Conservation (phyloP, 2,329 filamentous ascomycete genomes). For the Neonectria punicea region DNA sequence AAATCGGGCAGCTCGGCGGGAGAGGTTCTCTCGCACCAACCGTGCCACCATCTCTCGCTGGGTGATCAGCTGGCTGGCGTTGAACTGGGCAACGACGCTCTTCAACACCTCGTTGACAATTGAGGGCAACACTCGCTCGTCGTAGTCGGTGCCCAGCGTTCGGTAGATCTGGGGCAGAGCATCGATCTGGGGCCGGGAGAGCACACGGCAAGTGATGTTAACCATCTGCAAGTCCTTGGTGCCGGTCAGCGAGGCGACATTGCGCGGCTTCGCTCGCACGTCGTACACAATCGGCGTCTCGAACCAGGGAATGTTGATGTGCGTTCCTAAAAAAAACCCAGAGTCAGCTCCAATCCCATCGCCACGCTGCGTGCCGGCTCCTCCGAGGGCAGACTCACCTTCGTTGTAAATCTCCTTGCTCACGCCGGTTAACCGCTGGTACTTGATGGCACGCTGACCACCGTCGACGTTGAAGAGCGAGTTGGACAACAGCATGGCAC, state of each 20-base stretch:
- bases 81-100: slow-evolving; percentile 98
- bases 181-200: slow-evolving; percentile 87
- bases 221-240: slow-evolving; percentile 99
- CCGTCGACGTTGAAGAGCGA: slow-evolving; percentile 88
- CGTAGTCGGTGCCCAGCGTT: slow-evolving; percentile 94
- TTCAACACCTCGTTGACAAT: slow-evolving; percentile 99
- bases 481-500: slow-evolving; percentile 64
- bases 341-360: slow-evolving; percentile 30
- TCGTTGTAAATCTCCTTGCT: slow-evolving; percentile 96
- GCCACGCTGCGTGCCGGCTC: slow-evolving; percentile 13
- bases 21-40: slow-evolving; percentile 92
- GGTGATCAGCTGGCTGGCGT: slow-evolving; percentile 97
- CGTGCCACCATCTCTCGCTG: slow-evolving; percentile 96
- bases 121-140: slow-evolving; percentile 94
- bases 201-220: slow-evolving; percentile 99
- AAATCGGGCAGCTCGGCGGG: slow-evolving; percentile 90
- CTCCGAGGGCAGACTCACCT: slow-evolving; percentile 65
- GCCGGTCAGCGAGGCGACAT: slow-evolving; percentile 94
- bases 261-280: slow-evolving; percentile 96
- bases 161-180: slow-evolving; percentile 97
- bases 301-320: slow-evolving; percentile 95
- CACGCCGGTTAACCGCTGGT: slow-evolving; percentile 90
- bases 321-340: slow-evolving; percentile 74
- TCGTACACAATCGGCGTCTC: slow-evolving; percentile 98
- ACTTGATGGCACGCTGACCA: slow-evolving; percentile 99